Evolutionary conservation across 2,329 filamentous ascomycete species (phyloP), one percentile per base, ranked within the genome.

Genomic region (Aspergillus melleus): DNA sequence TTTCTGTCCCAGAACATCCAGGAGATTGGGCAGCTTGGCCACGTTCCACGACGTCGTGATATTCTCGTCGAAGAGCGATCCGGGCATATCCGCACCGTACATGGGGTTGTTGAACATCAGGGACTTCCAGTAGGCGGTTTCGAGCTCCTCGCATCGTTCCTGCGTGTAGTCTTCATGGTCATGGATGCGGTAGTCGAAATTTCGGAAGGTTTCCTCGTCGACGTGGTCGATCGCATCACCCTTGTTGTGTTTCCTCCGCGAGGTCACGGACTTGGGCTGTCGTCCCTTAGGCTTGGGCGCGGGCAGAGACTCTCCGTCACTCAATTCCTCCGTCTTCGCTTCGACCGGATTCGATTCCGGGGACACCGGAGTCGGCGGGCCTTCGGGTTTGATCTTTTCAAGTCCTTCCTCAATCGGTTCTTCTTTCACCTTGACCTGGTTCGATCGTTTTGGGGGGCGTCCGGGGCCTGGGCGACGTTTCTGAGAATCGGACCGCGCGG

Each of bases 41-140:
- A 99, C 86, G 68, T 99, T 99, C 95, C 95, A 99, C 32, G 81
- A 83, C 6, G 90, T 89, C 2, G 89, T 92, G 2, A 85, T 84
- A 49, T 63, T 60, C 11, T 98, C 93, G 67, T 95, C 88, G 74
- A 99, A 99, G 2, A 99, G 84, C 0, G 94, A 96, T 12, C 95
- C 95, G 68, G 93, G 92, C 85, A 99, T 91, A 76, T 99, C 95
- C 8, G 95, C 95, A 55, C 95, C 95, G 68, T 99, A 99, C 74
- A 99, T 86, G 0, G 95, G 95, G 58, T 91, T 89, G 51, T 94
- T 96, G 77, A 96, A 99, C 22, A 93, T 97, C 63, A 99, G 83
- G 0, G 92, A 96, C 78, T 96, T 97, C 95, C 95, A 99, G 78
- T 99, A 99, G 49, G 89, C 89, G 55, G 91, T 89, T 76, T 99